phyloP scores from a whole-genome alignment of 805 yeast genomes.

The Wickerhamiella shivajii region DNA sequence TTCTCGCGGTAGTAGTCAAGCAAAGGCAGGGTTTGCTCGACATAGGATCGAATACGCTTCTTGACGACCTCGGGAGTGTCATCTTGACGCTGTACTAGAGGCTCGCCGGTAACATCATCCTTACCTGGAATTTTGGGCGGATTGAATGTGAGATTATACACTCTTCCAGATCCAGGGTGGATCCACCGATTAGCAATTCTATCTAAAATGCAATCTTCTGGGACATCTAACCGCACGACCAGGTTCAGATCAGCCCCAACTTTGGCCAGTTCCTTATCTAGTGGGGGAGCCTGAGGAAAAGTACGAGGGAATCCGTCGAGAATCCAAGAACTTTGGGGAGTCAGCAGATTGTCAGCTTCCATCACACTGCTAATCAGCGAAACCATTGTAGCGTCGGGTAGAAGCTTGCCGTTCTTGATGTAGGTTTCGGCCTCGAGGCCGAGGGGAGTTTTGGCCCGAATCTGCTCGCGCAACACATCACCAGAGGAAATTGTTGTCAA shows the following conservation, averaged over 20 bases:
- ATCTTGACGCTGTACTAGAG: conserved; percentile 63
- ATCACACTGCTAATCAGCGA: conserved; percentile 41
- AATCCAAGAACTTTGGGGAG: conserved; percentile 42
- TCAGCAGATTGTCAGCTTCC: conserved; percentile 29
- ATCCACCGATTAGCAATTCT: conserved; percentile 79
- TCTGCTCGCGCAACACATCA: conserved; percentile 60
- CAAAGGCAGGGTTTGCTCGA: conserved; percentile 45
- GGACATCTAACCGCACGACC: conserved; percentile 80
- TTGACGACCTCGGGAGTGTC: conserved; percentile 65
- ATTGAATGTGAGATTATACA: conserved; percentile 72
- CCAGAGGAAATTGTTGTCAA: conserved; percentile 66
- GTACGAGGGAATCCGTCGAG: conserved; percentile 92
- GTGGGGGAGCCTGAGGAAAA: conserved; percentile 46
- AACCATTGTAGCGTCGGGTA: conserved; percentile 63
- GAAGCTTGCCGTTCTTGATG: conserved; percentile 48
- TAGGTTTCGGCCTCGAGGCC: conserved; percentile 35
- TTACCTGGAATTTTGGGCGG: conserved; percentile 73
- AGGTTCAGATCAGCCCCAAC: conserved; percentile 39
- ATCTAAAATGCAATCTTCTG: conserved; percentile 64
- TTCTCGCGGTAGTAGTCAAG: conserved; percentile 41
- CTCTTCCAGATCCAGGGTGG: conserved; percentile 71
- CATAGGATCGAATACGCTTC: conserved; percentile 50
- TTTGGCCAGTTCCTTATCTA: conserved; percentile 31
- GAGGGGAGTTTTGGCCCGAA: conserved; percentile 36
- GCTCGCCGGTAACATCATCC: conserved; percentile 87